phyloP scores from a whole-genome alignment of 2,329 filamentous ascomycete species.

The Talaromyces rugulosus region DNA sequence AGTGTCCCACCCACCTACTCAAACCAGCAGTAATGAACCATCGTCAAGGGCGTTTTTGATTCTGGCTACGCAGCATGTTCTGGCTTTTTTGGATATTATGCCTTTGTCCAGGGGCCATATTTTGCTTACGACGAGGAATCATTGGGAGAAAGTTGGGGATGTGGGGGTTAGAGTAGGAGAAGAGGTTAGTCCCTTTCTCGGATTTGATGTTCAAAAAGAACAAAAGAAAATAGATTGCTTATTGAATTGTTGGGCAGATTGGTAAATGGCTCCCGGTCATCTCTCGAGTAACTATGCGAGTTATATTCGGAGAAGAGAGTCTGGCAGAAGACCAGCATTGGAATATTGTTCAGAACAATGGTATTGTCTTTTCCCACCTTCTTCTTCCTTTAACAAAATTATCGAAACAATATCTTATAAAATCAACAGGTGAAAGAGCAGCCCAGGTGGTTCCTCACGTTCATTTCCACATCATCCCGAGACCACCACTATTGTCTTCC shows the following conservation, averaged over 20 bases:
- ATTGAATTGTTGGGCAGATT: slow-evolving; percentile 25
- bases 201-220: background rate
- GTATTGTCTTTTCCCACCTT: slow-evolving; percentile 31
- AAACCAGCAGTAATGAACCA: slow-evolving; percentile 4
- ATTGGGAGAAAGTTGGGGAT: slow-evolving; percentile 74
- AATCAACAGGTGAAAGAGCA: slow-evolving; percentile 63
- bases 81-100: slow-evolving; percentile 92
- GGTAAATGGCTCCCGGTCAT: slow-evolving; percentile 44
- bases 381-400: slow-evolving; percentile 3
- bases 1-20: background rate
- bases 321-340: slow-evolving; percentile 58
- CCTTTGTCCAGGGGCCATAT: slow-evolving; percentile 81
- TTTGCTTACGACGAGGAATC: slow-evolving; percentile 71
- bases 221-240: background rate
- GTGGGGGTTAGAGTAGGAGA: slow-evolving; percentile 59
- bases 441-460: slow-evolving; percentile 91
- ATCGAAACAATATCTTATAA: background rate
- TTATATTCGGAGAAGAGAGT: slow-evolving; percentile 54
- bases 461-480: slow-evolving; percentile 90
- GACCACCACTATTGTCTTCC: slow-evolving; percentile 48
- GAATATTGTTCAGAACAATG: slow-evolving; percentile 97
- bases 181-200: slow-evolving; percentile 57
- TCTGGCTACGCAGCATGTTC: slow-evolving; percentile 68
- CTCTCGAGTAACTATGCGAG: slow-evolving; percentile 66
- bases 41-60: slow-evolving; percentile 53